phyloP scores from a whole-genome alignment of 129 eudicot species.

The Deinandra increscens region DNA sequence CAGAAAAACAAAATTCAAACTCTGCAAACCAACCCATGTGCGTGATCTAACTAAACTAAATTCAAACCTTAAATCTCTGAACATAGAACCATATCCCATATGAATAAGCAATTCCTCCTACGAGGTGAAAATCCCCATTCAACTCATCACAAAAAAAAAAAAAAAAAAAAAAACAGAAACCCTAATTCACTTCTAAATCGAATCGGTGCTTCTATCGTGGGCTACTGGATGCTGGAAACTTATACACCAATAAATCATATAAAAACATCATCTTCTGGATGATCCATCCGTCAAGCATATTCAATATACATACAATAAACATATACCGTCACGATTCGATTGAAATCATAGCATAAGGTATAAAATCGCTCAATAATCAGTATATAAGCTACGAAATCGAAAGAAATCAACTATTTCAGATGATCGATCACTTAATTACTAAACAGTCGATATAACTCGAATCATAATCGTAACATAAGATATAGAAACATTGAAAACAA shows the following conservation, averaged over 20 bases:
- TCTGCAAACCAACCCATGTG: neutral
- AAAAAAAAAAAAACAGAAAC: no score
- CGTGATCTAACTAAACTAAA: neutral
- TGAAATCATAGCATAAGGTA: neutral
- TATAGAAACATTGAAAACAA: no score
- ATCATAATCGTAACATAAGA: no score
- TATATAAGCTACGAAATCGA: no score
- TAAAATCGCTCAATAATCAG: slow-evolving; percentile 8
- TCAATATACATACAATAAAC: neutral
- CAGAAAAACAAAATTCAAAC: neutral
- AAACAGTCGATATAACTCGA: no score
- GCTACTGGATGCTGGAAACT: neutral
- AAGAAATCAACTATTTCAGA: no score
- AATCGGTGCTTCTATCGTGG: neutral
- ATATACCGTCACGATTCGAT: neutral
- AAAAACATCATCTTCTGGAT: neutral
- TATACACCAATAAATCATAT: neutral
- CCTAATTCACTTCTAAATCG: neutral
- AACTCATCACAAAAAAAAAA: neutral
- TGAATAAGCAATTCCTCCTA: neutral
- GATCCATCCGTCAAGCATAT: neutral
- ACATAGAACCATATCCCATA: neutral
- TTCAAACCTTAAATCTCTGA: slow-evolving; percentile 1
- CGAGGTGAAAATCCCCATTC: neutral
- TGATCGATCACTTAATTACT: no score